Evolutionary conservation across 2,329 filamentous ascomycete genomes (phyloP).

Genomic region (Pleurostoma richardsiae): DNA sequence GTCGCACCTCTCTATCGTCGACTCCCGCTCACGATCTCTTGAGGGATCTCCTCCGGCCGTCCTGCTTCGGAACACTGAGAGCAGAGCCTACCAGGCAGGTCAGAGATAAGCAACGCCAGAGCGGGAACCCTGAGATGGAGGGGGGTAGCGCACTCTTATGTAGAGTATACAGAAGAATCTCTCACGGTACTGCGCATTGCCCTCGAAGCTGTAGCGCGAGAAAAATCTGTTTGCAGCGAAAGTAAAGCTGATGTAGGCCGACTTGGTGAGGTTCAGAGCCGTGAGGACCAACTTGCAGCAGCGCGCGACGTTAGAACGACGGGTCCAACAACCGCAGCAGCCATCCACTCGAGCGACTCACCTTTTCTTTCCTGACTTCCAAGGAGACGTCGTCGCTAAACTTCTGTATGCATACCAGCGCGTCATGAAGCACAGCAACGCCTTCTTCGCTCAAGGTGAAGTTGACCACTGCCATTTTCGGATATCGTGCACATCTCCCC

Average conservation of each 20-base stretch:
- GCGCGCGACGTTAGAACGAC: conserved; percentile 8
- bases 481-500: no score
- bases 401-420: conserved; percentile 68
- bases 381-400: conserved; percentile 77
- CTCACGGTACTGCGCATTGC: conserved; percentile 42
- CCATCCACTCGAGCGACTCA: conserved; percentile 20
- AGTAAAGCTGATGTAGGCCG: conserved; percentile 69
- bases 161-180: conserved; percentile 73
- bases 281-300: conserved; percentile 62
- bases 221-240: conserved; percentile 67
- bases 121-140: not conserved
- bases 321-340: conserved; percentile 6
- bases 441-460: conserved; percentile 73
- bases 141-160: conserved; percentile 48
- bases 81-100: conserved; percentile 45
- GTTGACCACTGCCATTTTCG: conserved; percentile 52
- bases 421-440: conserved; percentile 65
- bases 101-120: not conserved
- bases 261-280: conserved; percentile 74
- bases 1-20: conserved; percentile 69
- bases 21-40: conserved; percentile 58
- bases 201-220: conserved; percentile 63
- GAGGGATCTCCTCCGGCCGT: conserved; percentile 46
- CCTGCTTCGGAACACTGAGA: conserved; percentile 70
- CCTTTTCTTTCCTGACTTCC: conserved; percentile 65